Base-by-base conservation (phyloP, 2,329 filamentous ascomycete species). In the Seiridium unicorne region DNA sequence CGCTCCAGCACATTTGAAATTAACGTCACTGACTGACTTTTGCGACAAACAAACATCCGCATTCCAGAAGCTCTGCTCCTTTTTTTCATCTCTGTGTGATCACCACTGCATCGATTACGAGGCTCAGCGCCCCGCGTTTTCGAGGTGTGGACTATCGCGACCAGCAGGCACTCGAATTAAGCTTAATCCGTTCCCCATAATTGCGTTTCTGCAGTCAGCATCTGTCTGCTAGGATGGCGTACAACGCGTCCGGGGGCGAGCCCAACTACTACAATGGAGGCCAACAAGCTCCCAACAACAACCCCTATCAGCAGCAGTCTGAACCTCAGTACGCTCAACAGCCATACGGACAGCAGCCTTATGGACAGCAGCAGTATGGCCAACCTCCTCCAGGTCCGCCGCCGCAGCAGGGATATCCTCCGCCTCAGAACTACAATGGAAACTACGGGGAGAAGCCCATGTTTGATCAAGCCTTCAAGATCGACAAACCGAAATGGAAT, bases 401-500 rank as follows among this genome's bases (percentile, higher is more conserved):
- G 46, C 62, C 57, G 3, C 56, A 61, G 40, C 62, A 63, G 13
- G 71, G 75, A 47, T 73, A 73, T 57, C 44, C 44, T 34, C 44
- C 18, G 18, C 18, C 32, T 42, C 40, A 57, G 7, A 44, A 40
- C 34, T 58, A 58, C 42, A 18, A 46, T 32, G 32, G 35, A 6
- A 38, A 44, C 55, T 35, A 38, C 38, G 64, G 65, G 38, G 80
- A 83, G 63, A 85, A 85, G 70, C 77, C 78, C 40, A 77, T 77
- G 36, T 97, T 96, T 71, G 87, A 94, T 26, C 84, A 97, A 70
- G 85, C 88, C 1, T 97, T 98, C 81, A 89, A 89, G 75, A 75
- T 97, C 57, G 85, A 91, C 56, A 88, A 80, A 64, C 92, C 92
- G n/a, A 96, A 94, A 74, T 97, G 84, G 77, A 92, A 97, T 69